These are phyloP conservation scores for Platanus orientalis DNA, from an alignment of 164 flowering plant species.

Conservation along the genomic window DNA sequence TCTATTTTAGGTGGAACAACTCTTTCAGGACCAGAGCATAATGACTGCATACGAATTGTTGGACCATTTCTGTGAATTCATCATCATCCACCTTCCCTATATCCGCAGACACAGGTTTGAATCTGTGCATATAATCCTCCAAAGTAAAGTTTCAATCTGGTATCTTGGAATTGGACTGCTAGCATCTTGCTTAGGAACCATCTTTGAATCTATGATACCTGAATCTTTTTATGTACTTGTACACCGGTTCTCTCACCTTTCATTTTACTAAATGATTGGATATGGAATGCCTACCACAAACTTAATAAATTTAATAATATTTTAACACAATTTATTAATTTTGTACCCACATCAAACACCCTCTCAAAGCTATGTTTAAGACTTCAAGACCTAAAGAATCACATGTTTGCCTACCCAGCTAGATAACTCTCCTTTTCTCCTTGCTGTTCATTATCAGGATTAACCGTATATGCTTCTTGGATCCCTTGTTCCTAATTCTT, in stretches of 20 bases:
- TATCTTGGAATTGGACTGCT: not conserved
- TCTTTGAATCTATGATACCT: too few relatives aligned
- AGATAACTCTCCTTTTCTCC: not conserved
- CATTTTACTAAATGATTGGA: not conserved
- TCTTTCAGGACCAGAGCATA: constrained; percentile 44
- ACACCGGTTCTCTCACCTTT: not conserved
- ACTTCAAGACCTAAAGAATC: not conserved
- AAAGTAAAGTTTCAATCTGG: not conserved
- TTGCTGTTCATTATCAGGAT: not conserved
- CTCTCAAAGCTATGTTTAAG: too few relatives aligned
- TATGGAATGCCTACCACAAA: not conserved
- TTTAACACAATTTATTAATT: not conserved
- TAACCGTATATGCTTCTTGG: not conserved
- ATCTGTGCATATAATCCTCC: not conserved
- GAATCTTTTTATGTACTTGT: too few relatives aligned
- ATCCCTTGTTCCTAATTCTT: not conserved
- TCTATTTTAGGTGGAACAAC: constrained; percentile 61
- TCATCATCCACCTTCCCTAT: constrained; percentile 46
- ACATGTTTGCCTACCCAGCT: not conserved
- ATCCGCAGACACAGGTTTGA: constrained; percentile 65
- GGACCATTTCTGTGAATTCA: constrained; percentile 65
- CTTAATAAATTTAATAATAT: not conserved
- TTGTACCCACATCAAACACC: not conserved
- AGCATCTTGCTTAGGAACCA: too few relatives aligned
- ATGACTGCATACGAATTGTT: constrained; percentile 52